These are phyloP conservation scores for Polyplosphaeria fusca DNA, from an alignment of 495 filamentous ascomycete species.

Conservation along the genomic window DNA sequence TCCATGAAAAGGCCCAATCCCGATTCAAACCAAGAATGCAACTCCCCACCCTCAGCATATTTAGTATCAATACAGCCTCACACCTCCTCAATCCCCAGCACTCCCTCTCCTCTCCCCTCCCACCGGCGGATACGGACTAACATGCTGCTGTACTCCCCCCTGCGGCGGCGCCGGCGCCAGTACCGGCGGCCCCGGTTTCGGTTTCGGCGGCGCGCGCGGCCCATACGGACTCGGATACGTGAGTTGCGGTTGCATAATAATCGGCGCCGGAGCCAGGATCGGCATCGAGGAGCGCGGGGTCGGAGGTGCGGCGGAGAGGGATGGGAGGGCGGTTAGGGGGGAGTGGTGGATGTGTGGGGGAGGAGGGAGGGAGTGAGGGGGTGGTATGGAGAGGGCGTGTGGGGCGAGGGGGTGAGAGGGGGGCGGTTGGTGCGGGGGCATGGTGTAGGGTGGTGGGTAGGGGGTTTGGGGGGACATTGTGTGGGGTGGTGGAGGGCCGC, in stretches of 20 bases:
- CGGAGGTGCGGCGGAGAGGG: background rate
- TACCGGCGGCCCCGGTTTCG: slow-evolving; percentile 12
- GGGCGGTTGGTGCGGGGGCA: background rate
- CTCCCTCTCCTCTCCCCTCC: background rate
- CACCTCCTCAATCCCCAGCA: too few species aligned
- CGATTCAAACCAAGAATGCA: too few species aligned
- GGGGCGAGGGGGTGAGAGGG: background rate
- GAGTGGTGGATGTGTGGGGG: background rate
- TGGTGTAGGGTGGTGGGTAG: background rate
- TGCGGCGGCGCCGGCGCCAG: slow-evolving; percentile 12
- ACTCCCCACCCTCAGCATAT: too few species aligned
- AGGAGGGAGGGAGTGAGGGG: background rate
- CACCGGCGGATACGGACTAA: slow-evolving; percentile 22
- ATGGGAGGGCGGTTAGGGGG: slow-evolving; percentile 8
- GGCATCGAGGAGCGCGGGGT: background rate
- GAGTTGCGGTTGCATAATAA: slow-evolving; percentile 1
- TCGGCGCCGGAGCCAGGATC: slow-evolving; percentile 16
- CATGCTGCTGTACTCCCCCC: slow-evolving; percentile 5
- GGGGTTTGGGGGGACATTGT: background rate
- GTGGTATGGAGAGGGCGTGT: background rate
- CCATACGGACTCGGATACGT: slow-evolving; percentile 24
- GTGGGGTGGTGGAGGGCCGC: background rate
- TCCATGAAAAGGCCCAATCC: too few species aligned
- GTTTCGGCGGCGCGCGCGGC: slow-evolving; percentile 11
- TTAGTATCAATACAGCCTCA: too few species aligned